Conservation (phyloP, 768 basidiomycete genomes). For the Boletus coccyginus region DNA sequence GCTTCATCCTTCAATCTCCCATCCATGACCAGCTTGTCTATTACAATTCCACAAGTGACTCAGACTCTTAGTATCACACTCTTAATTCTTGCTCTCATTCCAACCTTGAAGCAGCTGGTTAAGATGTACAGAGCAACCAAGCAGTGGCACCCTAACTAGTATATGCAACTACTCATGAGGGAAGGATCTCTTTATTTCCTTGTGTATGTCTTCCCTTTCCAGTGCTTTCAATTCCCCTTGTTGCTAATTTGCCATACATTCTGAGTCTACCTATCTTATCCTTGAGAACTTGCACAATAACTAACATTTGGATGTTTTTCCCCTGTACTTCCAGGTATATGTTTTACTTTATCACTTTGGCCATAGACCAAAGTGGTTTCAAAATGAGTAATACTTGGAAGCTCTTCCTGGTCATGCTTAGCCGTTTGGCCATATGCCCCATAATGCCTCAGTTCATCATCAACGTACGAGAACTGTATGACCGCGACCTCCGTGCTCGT, state of each 20-base stretch:
- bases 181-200: constrained; percentile 8
- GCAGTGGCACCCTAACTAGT: constrained; percentile 7
- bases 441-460: constrained; percentile 1
- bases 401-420: neutral
- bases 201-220: neutral
- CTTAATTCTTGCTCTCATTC: neutral
- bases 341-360: neutral
- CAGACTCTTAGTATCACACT: neutral
- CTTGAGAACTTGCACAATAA: neutral
- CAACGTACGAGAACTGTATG: neutral
- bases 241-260: no score
- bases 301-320: neutral
- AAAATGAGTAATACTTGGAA: neutral
- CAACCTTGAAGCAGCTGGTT: neutral
- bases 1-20: no score
- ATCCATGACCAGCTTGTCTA: neutral
- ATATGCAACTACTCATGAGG: neutral
- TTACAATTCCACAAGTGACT: neutral
- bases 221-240: neutral
- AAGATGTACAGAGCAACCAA: constrained; percentile 5
- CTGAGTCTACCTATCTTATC: neutral
- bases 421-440: neutral
- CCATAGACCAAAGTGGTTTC: no score
- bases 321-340: neutral
- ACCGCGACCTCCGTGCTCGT: neutral